Evolutionary conservation across 495 filamentous ascomycete species (phyloP), one percentile per base, ranked within the genome.

Genomic region (Amphirosellinia nigrospora): DNA sequence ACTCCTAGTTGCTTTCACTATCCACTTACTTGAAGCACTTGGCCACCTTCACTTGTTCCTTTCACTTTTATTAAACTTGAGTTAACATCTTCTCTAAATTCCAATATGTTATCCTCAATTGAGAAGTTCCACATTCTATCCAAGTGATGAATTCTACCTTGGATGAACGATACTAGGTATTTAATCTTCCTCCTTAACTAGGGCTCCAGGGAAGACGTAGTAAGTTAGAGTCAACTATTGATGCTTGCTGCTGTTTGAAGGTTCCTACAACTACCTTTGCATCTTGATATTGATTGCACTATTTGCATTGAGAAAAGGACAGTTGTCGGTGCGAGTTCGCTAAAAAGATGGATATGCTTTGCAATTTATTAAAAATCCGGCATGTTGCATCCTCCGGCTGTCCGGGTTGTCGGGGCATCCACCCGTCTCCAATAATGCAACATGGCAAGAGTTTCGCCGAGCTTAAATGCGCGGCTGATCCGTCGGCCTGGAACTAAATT

Each of bases 351-450:
- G 26, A 21, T 36, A 4, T 16, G 34, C 34, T 26, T 60, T 34
- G 56, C 26, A 39, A 13, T 39, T 38, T 39, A 38, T 38, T 28
- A 28, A 19, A 46, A n/a, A 19, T n/a, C 21, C 7, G 43, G 39
- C 41, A 23, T 50, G 61, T 48, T 50, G 26, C 61, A 64, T 64
- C 30, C 26, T 36, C 43, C 61, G 61, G 43, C 28, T 64, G 43
- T 64, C 43, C 61, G 61, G 61, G 61, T 43, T 50, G 43, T 64
- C 43, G 36, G 61, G 43, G 30, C 8, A 6, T 19, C 38, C 15
- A 64, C 30, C 61, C 61, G 61, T 23, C 41, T 50, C 39, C 39
- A 48, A 50, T 43, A 48, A 60, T 61, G 55, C 58, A 61, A 41
- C 58, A 41, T 61, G 28, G 23, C 3, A 32, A 50, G 41, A 50